A percentile compares a stretch with the other conserved stretches of the same genome.
These are phyloP conservation scores for Coemansia sp. DNA, from an alignment of 192 early-diverging fungal species.

Conservation along the genomic window DNA sequence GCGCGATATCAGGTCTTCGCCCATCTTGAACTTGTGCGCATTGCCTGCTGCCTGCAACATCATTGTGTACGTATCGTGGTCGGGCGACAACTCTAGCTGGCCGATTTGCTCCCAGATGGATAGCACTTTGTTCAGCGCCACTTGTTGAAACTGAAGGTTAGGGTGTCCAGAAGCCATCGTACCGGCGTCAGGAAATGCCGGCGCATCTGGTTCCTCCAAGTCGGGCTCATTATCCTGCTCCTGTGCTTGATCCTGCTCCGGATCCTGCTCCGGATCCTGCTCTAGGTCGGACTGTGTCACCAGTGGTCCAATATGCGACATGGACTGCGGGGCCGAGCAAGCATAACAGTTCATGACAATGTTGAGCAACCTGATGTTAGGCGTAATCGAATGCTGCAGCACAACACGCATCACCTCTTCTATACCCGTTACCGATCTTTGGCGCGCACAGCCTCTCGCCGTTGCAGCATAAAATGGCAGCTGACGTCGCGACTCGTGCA, in stretches of 20 bases:
- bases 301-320: background rate
- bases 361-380: slow-evolving; percentile 11
- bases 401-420: slow-evolving; percentile 9
- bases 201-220: background rate
- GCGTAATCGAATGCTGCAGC: background rate
- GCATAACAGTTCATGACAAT: slow-evolving; percentile 16
- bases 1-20: slow-evolving; percentile 20
- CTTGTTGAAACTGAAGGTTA: background rate
- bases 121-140: slow-evolving; percentile 14
- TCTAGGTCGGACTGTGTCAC: background rate
- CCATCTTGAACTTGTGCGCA: slow-evolving; percentile 10
- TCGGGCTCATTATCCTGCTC: background rate
- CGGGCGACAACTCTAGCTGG: slow-evolving; percentile 8
- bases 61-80: slow-evolving; percentile 13
- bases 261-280: background rate
- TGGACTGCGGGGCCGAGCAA: background rate
- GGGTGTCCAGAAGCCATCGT: background rate
- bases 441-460: slow-evolving; percentile 20
- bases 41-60: slow-evolving; percentile 16
- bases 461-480: slow-evolving; percentile 21
- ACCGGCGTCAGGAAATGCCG: background rate
- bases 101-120: slow-evolving; percentile 29
- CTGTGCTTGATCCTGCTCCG: background rate
- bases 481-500: slow-evolving; percentile 1
- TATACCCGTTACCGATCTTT: slow-evolving; percentile 14